Evolutionary conservation across 2,329 filamentous ascomycete species (phyloP), one percentile per base, ranked within the genome.

Genomic region (Zalaria sp.): DNA sequence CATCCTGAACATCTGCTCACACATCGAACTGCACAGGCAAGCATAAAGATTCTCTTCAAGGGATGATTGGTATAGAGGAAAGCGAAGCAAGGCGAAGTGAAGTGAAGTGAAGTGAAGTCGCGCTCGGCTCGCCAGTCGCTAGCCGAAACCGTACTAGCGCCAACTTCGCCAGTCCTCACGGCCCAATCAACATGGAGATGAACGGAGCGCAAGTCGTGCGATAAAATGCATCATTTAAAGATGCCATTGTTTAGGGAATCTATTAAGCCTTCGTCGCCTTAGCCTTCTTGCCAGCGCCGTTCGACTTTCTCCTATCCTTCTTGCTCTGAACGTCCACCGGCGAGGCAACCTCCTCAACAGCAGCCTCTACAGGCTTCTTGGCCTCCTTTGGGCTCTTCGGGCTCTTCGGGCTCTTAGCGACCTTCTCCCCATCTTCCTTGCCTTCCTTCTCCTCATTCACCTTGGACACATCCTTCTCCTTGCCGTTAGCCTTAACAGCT

Each of bases 221-320:
- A 18, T 18, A 18, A 18, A 18, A 18, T 18, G 18, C 18, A 18
- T 18, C 18, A 18, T 18, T 18, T 18, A 18, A 18, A 18, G 18
- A 18, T 18, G 18, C 18, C 18, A 18, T 18, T 18, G 18, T 18
- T 18, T 18, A 18, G 18, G 18, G 18, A 18, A 39, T 41, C 40
- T 43, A 42, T 41, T 44, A 44, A 8, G 40, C 37, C 25, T 42
- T 39, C n/a, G 49, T 49, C 34, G 48, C 41, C 44, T 43, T 47
- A 2, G 31, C 41, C 37, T 43, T 40, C 40, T 48, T 43, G 27
- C 41, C 37, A 5, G 29, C 43, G 34, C 40, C 35, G 32, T 47
- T 49, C 28, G 37, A 34, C 3, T 48, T 38, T 42, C 51, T 50
- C 35, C 54, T 54, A 41, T 53, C 50, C 43, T 55, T 53, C 47